Evolutionary conservation across 2,329 filamentous ascomycete species (phyloP).

Genomic region (Colletotrichum aenigma): DNA sequence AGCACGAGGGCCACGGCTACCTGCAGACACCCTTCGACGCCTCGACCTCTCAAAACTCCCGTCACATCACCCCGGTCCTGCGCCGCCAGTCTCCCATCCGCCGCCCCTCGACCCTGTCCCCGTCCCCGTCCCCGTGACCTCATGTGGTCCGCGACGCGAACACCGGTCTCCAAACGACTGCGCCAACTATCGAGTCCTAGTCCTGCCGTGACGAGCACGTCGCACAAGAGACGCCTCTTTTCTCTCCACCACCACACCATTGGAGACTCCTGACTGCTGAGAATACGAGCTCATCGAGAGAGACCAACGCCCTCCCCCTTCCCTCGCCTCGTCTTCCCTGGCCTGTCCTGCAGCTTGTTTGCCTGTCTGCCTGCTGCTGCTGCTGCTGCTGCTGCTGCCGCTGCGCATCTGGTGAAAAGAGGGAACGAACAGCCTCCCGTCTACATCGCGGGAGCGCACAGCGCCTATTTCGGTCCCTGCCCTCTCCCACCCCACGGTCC

Average conservation of each 20-base stretch:
- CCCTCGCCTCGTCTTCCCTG: not conserved
- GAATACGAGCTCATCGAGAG: slow-evolving; percentile 34
- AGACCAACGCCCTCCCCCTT: not conserved
- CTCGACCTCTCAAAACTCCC: slow-evolving; percentile 18
- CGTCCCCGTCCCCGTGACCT: slow-evolving; percentile 15
- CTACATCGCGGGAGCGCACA: slow-evolving; percentile 7
- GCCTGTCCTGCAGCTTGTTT: not conserved
- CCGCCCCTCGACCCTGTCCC: not conserved
- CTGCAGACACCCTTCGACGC: slow-evolving; percentile 14
- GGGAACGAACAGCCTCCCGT: not conserved
- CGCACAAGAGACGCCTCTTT: slow-evolving; percentile 35
- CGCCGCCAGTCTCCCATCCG: slow-evolving; percentile 10
- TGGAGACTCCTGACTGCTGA: slow-evolving; percentile 31
- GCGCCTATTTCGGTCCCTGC: not conserved
- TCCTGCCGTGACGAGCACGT: slow-evolving; percentile 26
- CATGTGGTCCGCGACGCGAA: slow-evolving; percentile 22
- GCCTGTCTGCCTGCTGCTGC: not conserved
- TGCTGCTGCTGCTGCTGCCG: not conserved
- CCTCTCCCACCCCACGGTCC: not conserved
- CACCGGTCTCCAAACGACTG: slow-evolving; percentile 20
- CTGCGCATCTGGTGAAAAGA: slow-evolving; percentile 5
- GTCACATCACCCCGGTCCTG: slow-evolving; percentile 13
- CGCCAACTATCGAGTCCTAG: slow-evolving; percentile 22
- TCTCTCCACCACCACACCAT: slow-evolving; percentile 33
- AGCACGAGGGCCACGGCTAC: slow-evolving; percentile 19